Conservation (phyloP, 108 stramenopile genomes). For the Thalassiosira profunda region DNA sequence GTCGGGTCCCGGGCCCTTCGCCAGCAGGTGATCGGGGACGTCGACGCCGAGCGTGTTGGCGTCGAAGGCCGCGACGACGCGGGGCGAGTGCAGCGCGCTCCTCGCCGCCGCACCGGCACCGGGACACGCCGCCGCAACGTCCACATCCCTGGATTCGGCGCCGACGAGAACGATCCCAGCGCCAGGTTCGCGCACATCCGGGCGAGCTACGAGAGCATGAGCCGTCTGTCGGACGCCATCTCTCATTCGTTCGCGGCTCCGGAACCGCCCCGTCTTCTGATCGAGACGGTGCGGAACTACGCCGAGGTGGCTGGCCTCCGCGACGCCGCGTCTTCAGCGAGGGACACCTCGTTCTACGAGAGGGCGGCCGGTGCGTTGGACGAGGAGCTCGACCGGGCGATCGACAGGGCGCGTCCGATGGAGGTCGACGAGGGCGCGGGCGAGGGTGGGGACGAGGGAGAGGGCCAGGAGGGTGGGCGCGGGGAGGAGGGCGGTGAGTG, state of each 20-base stretch:
- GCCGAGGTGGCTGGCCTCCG: too few relatives aligned
- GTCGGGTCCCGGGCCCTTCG: neutral
- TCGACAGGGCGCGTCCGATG: too few relatives aligned
- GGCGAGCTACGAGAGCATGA: neutral
- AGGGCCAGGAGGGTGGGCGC: too few relatives aligned
- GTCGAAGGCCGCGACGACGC: constrained; percentile 1
- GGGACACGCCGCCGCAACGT: neutral
- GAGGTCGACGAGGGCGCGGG: too few relatives aligned
- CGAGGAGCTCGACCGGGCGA: too few relatives aligned
- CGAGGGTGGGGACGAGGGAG: too few relatives aligned
- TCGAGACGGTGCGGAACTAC: too few relatives aligned
- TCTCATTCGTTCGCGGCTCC: neutral
- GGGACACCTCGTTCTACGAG: too few relatives aligned
- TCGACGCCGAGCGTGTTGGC: neutral
- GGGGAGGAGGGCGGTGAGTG: too few relatives aligned
- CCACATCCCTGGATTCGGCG: neutral
- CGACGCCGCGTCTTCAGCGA: too few relatives aligned
- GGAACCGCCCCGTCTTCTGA: neutral
- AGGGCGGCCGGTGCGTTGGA: too few relatives aligned
- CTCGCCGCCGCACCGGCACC: neutral
- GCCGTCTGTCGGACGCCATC: neutral
- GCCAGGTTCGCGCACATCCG: neutral
- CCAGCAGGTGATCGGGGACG: neutral
- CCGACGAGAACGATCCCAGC: neutral
- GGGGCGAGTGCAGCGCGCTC: neutral